Evolutionary conservation across 257 asterid genomes (phyloP).

Genomic region (Nicotiana obtusifolia): DNA sequence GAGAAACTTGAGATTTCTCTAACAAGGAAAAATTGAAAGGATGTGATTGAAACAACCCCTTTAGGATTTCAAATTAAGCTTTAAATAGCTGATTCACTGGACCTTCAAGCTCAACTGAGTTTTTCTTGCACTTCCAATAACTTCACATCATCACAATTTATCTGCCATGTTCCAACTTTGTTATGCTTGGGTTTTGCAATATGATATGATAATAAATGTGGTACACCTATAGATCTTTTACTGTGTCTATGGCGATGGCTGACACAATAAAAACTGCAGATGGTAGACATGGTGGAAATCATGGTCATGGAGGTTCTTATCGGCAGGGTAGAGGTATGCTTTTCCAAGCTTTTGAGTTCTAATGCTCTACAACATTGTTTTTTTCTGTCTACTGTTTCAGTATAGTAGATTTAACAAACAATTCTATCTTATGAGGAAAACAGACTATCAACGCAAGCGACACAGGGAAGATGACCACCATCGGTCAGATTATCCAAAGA

Average conservation of each 20-base stretch:
- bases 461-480: conserved; percentile 64
- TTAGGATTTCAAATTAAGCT: neutral
- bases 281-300: conserved; percentile 70
- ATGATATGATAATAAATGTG: neutral
- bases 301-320: conserved; percentile 63
- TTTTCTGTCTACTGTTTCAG: neutral
- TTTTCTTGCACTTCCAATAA: neutral
- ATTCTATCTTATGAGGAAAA: neutral
- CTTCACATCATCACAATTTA: neutral
- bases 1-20: neutral
- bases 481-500: conserved; percentile 53
- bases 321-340: conserved; percentile 71
- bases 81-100: neutral
- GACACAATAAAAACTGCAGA: conserved; percentile 27
- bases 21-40: neutral
- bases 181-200: neutral
- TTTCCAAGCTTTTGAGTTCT: neutral
- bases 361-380: neutral
- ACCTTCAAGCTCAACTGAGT: neutral
- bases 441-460: conserved; percentile 70
- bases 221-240: neutral
- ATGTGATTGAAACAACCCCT: neutral
- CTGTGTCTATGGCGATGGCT: neutral
- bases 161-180: neutral
- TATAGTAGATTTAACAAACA: neutral